Base-by-base conservation (phyloP, 805 yeast species). In the Barnettozyma sp. region DNA sequence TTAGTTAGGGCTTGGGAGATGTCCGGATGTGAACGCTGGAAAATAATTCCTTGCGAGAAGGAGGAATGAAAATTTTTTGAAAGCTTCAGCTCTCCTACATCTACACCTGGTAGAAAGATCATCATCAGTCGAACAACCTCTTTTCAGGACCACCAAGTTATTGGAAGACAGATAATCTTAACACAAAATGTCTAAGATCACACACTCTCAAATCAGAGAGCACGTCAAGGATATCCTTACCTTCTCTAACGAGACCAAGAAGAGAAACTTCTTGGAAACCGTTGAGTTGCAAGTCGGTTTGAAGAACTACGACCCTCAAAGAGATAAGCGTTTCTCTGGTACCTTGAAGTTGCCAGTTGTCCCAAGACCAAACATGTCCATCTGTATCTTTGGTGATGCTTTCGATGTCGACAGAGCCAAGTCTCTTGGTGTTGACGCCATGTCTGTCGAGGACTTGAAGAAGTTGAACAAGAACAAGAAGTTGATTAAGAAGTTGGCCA, bases 241-340 rank as follows among this genome's bases (percentile, higher is more conserved):
- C 65, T 78, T 67, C 80, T 86, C 97, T 60, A 77, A 66, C 68
- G 92, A 83, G 71, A 82, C 90, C 75, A 92, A 92, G 85, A 90
- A 92, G 96, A 88, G 99, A 82, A 92, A 92, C 95, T 92, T 92
- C 78, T 83, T 90, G 73, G 99, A 92, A 82, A 90, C 99, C 71
- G 88, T 92, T 63, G 99, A 92, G 78, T 79, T 92, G 68, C 98
- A 92, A 78, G 95, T 92, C 65, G 98, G 98, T 72, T 81, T 92
- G 62, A 92, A 92, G 88, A 92, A 92, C 95, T 92, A 92, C 75
- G 99, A 92, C 71, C 97, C 99, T 67, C 98, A 92, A 79, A 88
- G 98, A 85, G 99, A 92, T 76, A 92, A 92, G 88, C 97, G 99
- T 87, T 92, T 92, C 97, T 90, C 97, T 68, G 99, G 99, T 76